Base-by-base conservation (phyloP, 2,329 filamentous ascomycete species). In the Colletotrichum costaricense region DNA sequence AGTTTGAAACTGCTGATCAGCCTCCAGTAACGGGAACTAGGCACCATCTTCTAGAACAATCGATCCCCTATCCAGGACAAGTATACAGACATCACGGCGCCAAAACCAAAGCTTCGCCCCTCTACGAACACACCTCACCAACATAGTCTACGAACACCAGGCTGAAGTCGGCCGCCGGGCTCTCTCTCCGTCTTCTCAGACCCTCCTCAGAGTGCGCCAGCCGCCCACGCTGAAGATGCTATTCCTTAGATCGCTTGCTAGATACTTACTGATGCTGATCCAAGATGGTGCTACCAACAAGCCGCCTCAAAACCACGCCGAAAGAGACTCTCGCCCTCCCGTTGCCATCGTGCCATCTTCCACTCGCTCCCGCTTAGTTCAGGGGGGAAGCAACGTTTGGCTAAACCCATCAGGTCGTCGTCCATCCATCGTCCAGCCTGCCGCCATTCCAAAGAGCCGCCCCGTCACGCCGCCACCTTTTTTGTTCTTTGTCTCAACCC, bases 401-500 rank as follows among this genome's bases (percentile, higher is more conserved):
- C 38, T 42, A 19, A 42, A 7, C 38, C 14, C 38, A 57, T 12
- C 24, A 14, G 54, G 63, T 26, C 7, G 63, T 6, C 33, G 26
- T 8, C 35, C 19, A 5, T 12, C 26, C n/a, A 16, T 8, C 5
- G 22, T 28, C 42, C 59, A 57, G 24, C 28, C 54, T 57, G 54
- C 16, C 14, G 22, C 33, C 60, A 54, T 63, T 62, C 58, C 63
- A 56, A 56, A 30, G 26, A 28, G 22, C 54, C 22, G n/a, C 28
- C 28, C 26, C 16, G 49, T 49, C 49, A 65, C 63, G n/a, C 30
- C 63, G 19, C 16, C 4, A 19, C 22, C 24, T n/a, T 35, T 55
- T 42, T 38, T 64, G 30, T n/a, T 65, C 63, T 54, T 56, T 56
- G 63, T 65, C 49, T 42, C 63, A 14, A 49, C 49, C 28, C 52